phyloP scores from a whole-genome alignment of 371 early-diverging fungal genomes.

The Mortierella sp. region DNA sequence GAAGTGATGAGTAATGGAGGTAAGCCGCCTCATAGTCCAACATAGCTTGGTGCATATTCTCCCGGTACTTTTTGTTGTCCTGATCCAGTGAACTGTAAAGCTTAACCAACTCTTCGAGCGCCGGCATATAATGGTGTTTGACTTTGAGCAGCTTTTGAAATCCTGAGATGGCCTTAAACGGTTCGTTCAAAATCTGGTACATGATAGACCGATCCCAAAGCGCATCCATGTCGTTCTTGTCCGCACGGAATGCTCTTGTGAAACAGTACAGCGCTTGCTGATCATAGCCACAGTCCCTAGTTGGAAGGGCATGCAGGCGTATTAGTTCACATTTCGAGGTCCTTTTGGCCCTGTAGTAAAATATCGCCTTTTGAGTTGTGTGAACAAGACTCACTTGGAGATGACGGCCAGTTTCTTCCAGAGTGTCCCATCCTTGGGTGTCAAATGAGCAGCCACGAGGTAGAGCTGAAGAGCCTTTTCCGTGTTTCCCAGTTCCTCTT shows the following conservation, averaged over 20 bases:
- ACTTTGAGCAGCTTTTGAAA: conserved; percentile 37
- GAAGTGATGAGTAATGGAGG: conserved; percentile 54
- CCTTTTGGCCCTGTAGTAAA: neutral
- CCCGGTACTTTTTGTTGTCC: conserved; percentile 47
- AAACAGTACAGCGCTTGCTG: conserved; percentile 91
- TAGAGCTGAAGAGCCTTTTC: conserved; percentile 84
- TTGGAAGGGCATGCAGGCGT: neutral
- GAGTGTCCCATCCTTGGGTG: conserved; percentile 77
- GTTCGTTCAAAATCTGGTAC: conserved; percentile 63
- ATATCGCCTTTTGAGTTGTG: neutral
- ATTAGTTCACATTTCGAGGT: neutral
- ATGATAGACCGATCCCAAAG: conserved; percentile 80
- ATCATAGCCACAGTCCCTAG: conserved; percentile 73
- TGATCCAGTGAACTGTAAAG: conserved; percentile 52
- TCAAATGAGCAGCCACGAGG: conserved; percentile 93
- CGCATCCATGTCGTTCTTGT: conserved; percentile 77
- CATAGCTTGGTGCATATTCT: conserved; percentile 55
- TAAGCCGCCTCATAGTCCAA: conserved; percentile 65
- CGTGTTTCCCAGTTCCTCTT: conserved; percentile 88
- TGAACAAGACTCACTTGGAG: conserved; percentile 67
- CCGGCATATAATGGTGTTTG: conserved; percentile 55
- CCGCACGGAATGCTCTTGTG: conserved; percentile 71
- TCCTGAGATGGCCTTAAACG: conserved; percentile 64
- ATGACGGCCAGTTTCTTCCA: conserved; percentile 91
- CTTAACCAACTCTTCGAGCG: conserved; percentile 52